These are phyloP conservation scores for Pyrenophora seminiperda DNA, from an alignment of 2,329 filamentous ascomycete species.

Conservation along the genomic window DNA sequence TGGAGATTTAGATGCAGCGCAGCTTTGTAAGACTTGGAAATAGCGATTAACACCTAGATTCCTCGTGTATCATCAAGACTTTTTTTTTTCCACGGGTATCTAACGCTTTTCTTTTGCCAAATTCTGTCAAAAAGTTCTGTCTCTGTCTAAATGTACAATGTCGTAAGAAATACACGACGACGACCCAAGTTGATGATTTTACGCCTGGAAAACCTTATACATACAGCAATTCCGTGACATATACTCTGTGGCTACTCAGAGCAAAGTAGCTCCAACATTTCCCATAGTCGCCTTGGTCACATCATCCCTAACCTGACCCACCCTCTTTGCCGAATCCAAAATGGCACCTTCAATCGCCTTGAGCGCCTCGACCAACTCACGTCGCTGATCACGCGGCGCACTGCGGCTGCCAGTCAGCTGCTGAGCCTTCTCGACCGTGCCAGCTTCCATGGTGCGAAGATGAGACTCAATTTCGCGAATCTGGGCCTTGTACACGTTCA, in stretches of 20 bases:
- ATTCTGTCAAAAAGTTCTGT: too few relatives aligned
- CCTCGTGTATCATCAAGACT: too few relatives aligned
- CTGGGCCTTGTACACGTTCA: conserved; percentile 50
- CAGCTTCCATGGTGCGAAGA: conserved; percentile 55
- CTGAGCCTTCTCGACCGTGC: conserved; percentile 52
- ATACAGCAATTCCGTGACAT: too few relatives aligned
- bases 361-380: conserved; percentile 54
- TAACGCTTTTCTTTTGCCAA: too few relatives aligned
- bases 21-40: too few relatives aligned
- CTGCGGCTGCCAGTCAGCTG: conserved; percentile 46
- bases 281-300: conserved; percentile 53
- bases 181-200: too few relatives aligned
- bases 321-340: conserved; percentile 53
- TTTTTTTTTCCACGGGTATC: too few relatives aligned
- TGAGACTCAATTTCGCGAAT: conserved; percentile 56
- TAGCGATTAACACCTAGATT: too few relatives aligned
- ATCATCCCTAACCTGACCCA: conserved; percentile 55
- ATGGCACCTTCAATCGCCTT: conserved; percentile 58
- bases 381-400: conserved; percentile 46
- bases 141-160: too few relatives aligned
- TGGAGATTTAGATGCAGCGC: too few relatives aligned
- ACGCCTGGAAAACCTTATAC: too few relatives aligned
- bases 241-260: conserved; percentile 22
- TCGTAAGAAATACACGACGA: too few relatives aligned
- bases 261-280: conserved; percentile 36